A percentile compares a stretch with the other conserved stretches of the same genome.
Conservation (phyloP, 108 stramenopile species). For the Fistulifera pelliculosa region DNA sequence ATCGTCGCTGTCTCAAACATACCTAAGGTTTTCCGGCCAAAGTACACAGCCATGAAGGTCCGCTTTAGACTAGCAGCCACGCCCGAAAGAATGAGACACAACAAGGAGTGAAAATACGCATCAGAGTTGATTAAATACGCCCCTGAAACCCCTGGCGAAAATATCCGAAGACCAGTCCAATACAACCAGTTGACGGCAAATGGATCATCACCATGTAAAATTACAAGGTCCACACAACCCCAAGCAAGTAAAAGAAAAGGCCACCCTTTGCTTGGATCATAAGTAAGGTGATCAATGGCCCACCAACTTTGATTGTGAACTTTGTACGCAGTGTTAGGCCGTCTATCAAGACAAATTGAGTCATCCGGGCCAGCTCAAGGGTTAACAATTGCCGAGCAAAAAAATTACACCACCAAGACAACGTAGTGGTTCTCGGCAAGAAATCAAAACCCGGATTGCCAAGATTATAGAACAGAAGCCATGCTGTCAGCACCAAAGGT, state of each 20-base stretch:
- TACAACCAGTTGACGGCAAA: constrained; percentile 50
- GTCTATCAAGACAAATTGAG: constrained; percentile 56
- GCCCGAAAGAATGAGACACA: constrained; percentile 53
- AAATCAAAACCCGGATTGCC: constrained; percentile 64
- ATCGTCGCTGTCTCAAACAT: constrained; percentile 36
- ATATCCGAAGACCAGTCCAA: constrained; percentile 48
- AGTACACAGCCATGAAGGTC: constrained; percentile 52
- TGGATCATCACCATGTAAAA: constrained; percentile 41
- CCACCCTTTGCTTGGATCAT: constrained; percentile 72
- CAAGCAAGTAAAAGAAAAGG: constrained; percentile 52
- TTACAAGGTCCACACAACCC: constrained; percentile 42
- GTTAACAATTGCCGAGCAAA: constrained; percentile 42
- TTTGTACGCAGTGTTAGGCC: constrained; percentile 5
- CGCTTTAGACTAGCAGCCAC: constrained; percentile 50
- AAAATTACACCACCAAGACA: constrained; percentile 72
- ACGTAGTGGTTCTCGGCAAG: constrained; percentile 38
- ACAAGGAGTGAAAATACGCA: constrained; percentile 44
- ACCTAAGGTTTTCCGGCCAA: constrained; percentile 38
- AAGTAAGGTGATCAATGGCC: constrained; percentile 59
- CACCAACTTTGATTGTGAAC: constrained; percentile 11
- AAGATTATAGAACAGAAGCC: constrained; percentile 36
- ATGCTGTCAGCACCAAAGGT: constrained; percentile 17
- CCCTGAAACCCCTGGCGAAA: constrained; percentile 17
- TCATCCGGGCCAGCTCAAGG: constrained; percentile 38
- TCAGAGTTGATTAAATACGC: constrained; percentile 40